These are phyloP conservation scores for Trichoderma virens DNA, from an alignment of 495 filamentous ascomycete species.

Conservation along the genomic window DNA sequence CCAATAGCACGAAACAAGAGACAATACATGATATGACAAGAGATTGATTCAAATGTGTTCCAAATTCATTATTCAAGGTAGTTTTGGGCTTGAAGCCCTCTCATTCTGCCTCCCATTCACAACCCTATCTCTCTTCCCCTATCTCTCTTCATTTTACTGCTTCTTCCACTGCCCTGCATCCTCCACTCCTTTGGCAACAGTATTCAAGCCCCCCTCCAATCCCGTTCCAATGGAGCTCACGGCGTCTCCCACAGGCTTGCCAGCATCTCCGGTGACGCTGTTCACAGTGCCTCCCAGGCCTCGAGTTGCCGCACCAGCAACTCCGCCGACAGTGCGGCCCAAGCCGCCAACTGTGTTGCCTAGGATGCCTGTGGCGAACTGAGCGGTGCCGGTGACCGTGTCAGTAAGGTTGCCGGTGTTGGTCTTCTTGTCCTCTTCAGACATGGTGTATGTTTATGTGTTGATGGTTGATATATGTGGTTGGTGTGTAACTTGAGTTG, in stretches of 20 bases:
- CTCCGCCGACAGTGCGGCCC: constrained; percentile 59
- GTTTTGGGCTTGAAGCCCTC: not conserved
- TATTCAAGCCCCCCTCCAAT: constrained; percentile 49
- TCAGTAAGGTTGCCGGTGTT: constrained; percentile 42
- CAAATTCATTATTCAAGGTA: not conserved
- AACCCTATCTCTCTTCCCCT: not conserved
- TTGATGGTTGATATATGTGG: not conserved
- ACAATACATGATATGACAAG: not conserved
- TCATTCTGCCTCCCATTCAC: not conserved
- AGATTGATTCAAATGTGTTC: not conserved
- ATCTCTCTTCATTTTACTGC: constrained; percentile 15
- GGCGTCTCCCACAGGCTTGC: constrained; percentile 59
- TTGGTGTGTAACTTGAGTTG: not conserved
- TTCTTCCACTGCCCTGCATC: constrained; percentile 62
- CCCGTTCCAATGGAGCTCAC: constrained; percentile 53
- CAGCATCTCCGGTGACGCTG: constrained; percentile 51
- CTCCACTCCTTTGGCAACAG: constrained; percentile 56
- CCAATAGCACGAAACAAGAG: not conserved
- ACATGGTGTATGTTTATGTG: constrained; percentile 20
- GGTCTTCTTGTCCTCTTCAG: constrained; percentile 20
- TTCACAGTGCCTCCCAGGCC: constrained; percentile 33
- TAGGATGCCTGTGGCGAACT: constrained; percentile 50
- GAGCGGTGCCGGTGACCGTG: constrained; percentile 55
- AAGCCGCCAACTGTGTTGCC: constrained; percentile 46
- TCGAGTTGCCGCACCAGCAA: constrained; percentile 59